Conservation (phyloP, 2,329 filamentous ascomycete genomes). For the Keithomyces neogunnii region DNA sequence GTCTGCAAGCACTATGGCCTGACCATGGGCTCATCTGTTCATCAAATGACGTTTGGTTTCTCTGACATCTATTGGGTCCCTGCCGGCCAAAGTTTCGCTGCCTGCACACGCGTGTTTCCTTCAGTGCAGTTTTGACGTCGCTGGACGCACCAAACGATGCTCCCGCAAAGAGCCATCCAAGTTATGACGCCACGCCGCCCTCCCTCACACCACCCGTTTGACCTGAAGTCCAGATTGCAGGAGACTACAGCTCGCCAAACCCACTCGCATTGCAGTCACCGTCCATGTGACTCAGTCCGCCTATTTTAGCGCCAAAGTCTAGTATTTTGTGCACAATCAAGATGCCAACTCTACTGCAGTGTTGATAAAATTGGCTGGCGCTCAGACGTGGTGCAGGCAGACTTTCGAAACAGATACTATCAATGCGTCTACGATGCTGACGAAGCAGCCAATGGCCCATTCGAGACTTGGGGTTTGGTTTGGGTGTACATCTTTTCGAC, state of each 20-base stretch:
- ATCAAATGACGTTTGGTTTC: neutral
- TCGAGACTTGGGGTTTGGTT: no score
- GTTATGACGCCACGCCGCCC: slow-evolving; percentile 2
- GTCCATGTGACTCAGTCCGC: slow-evolving; percentile 8
- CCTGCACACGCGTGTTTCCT: no score
- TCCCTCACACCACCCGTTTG: neutral
- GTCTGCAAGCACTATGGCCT: no score
- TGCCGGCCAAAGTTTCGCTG: no score
- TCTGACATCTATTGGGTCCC: no score
- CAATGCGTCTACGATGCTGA: no score
- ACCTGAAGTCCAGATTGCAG: neutral
- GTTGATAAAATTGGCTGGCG: neutral
- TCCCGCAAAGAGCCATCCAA: no score
- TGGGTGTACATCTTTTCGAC: no score
- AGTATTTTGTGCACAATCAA: neutral
- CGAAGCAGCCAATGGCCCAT: no score
- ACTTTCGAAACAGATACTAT: no score
- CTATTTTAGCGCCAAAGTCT: slow-evolving; percentile 4
- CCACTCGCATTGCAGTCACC: slow-evolving; percentile 9
- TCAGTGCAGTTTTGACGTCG: no score
- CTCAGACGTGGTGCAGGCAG: neutral
- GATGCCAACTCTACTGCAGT: neutral
- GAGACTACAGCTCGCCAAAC: slow-evolving; percentile 6
- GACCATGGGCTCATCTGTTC: neutral
- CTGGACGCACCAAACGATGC: no score